Evolutionary conservation across 2,329 filamentous ascomycete genomes (phyloP).

Genomic region (Akanthomyces muscarius): DNA sequence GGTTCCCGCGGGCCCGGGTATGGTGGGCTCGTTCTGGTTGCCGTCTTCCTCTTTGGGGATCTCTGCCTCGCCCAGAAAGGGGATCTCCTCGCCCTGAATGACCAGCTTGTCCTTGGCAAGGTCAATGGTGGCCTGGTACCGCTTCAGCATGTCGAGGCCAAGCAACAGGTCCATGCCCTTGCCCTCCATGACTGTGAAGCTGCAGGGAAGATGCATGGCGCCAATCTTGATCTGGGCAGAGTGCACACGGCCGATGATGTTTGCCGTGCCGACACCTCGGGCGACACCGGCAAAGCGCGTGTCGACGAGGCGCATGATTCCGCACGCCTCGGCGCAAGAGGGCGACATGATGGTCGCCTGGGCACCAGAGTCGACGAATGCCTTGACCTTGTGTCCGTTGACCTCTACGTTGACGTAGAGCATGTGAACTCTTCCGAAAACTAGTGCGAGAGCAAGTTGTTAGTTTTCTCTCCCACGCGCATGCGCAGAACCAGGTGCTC

Average conservation of each 20-base stretch:
- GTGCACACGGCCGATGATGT: constrained; percentile 91
- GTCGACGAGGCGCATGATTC: constrained; percentile 95
- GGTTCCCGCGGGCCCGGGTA: constrained; percentile 83
- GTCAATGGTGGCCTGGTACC: constrained; percentile 91
- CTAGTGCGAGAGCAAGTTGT: constrained; percentile 42
- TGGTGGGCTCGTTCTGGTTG: constrained; percentile 72
- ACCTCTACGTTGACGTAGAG: constrained; percentile 95
- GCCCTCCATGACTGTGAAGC: constrained; percentile 99
- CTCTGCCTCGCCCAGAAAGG: constrained; percentile 87
- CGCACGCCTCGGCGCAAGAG: constrained; percentile 81
- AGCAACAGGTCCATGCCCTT: constrained; percentile 92
- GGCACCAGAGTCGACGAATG: constrained; percentile 93
- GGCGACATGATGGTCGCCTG: constrained; percentile 99
- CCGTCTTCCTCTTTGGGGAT: constrained; percentile 86
- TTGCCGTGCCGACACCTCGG: constrained; percentile 88
- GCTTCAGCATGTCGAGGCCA: constrained; percentile 93
- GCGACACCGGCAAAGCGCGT: constrained; percentile 88
- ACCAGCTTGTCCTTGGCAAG: constrained; percentile 78
- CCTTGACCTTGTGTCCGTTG: constrained; percentile 88
- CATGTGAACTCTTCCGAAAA: constrained; percentile 93
- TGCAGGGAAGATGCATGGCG: constrained; percentile 79
- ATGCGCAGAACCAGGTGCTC: constrained; percentile 28
- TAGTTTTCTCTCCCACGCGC: constrained; percentile 11
- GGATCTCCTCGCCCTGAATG: constrained; percentile 83
- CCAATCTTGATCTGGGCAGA: constrained; percentile 94